A percentile compares a stretch with the other conserved stretches of the same genome.
These are phyloP conservation scores for Murraya koenigii DNA, from an alignment of 345 rosid genomes.

Conservation along the genomic window DNA sequence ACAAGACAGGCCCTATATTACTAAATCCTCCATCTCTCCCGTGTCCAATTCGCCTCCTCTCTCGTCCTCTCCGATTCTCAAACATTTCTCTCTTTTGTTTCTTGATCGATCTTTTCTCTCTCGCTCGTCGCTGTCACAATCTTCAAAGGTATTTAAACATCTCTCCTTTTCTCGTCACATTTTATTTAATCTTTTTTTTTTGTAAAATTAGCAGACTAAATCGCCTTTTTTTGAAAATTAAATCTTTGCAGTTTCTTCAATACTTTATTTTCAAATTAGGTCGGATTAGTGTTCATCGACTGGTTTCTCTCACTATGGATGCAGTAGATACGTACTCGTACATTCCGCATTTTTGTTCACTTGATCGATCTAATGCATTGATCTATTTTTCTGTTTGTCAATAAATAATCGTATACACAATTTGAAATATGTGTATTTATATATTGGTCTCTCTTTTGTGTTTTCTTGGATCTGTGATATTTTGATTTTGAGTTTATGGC, in stretches of 20 bases:
- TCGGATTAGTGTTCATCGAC: not conserved
- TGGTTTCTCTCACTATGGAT: not conserved
- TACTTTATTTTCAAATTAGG: constrained; percentile 6
- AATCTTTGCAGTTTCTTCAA: constrained; percentile 15
- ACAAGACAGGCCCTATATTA: constrained; percentile 7
- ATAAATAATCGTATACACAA: not conserved
- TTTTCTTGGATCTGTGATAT: constrained; percentile 22
- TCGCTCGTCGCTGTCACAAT: not conserved
- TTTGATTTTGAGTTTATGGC: constrained; percentile 5
- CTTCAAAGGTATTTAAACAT: not conserved
- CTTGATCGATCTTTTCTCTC: not conserved
- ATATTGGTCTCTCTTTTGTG: not conserved
- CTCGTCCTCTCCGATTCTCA: constrained; percentile 46
- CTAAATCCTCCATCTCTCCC: constrained; percentile 37
- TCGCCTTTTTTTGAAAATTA: constrained; percentile 10
- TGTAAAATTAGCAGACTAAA: not conserved
- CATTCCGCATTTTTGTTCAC: not conserved
- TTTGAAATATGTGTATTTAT: not conserved
- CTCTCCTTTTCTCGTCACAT: not conserved
- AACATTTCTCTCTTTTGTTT: not conserved
- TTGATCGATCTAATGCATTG: constrained; percentile 23
- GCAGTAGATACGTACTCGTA: not conserved
- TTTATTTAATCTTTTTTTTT: not conserved
- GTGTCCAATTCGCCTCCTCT: constrained; percentile 56
- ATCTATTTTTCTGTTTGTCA: constrained; percentile 7